Base-by-base conservation (phyloP, 2,329 filamentous ascomycete species). In the Rachicladosporium sp. region DNA sequence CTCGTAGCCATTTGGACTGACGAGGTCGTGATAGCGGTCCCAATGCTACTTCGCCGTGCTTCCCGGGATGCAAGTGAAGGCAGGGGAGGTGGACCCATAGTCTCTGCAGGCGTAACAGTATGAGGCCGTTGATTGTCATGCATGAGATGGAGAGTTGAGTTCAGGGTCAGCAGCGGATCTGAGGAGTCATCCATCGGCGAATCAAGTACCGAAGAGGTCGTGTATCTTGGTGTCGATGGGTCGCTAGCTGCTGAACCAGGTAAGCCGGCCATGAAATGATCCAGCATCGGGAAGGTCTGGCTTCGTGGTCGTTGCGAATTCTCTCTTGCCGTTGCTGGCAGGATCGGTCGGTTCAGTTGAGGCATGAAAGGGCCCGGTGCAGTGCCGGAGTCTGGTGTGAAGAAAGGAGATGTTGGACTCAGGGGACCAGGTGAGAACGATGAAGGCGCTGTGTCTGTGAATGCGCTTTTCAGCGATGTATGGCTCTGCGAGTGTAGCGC, bases 281-380 rank as follows among this genome's bases (percentile, higher is more conserved):
- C 79, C 7, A 85, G 65, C 33, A 80, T 77, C 1, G 87, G 85
- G 46, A 93, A 87, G 0, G 86, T 93, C 59, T 93, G 86, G 58
- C 84, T 91, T 53, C 86, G 73, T n/a, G 83, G 84, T 41, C 85
- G 73, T 51, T 82, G 80, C 48, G 80, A 77, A 51, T 75, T 76
- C 38, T 67, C 64, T 41, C 62, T 63, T 33, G 61, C 58, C 31
- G 63, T 65, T 39, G 65, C 64, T 29, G 67, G 64, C 43, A 66
- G 69, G 41, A 50, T 46, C 2, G 46, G 48, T 37, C 48, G 44
- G 12, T 41, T 45, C 9, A 67, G 67, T 6, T 66, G 69, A 15
- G 69, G 65, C 42, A 73, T 66, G 55, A 88, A 91, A 1, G 76
- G 73, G 38, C 78, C 64, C 4, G 64, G 60, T n/a, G 65, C 80